Base-by-base conservation (phyloP, 768 basidiomycete species). In the Suillus spraguei region DNA sequence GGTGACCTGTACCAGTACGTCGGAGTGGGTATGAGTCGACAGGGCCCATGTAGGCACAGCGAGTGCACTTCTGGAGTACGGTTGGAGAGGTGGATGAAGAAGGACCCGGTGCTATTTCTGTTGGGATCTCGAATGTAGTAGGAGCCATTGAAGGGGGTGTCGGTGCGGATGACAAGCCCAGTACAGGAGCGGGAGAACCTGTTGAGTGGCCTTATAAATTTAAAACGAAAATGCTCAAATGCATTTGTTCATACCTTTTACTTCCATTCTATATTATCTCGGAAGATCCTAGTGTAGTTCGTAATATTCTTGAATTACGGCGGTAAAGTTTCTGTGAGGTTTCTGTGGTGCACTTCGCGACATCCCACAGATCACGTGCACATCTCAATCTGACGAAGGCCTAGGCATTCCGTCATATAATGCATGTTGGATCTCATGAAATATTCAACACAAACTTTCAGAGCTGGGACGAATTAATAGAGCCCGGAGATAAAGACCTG, bases 381-480 rank as follows among this genome's bases (percentile, higher is more conserved):
- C 36, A 10, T 39, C 35, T 39, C 36, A 22, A 56, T 24, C 9
- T 55, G 22, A 33, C n/a, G 33, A 54, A 24, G n/a, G 46, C 22
- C 46, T 47, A 47, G 46, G n/a, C 44, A 32, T 54, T 32, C 17
- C 50, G 32, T 52, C 52, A 53, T 20, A 20, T n/a, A 10, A 46
- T 46, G n/a, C 32, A 52, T 20, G 28, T 32, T 11, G 17, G 50
- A 83, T 66, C 61, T 80, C 80, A 22, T 11, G 85, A 83, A 55
- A 88, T 76, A 35, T 71, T 70, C 20, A 83, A 62, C 32, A 60
- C 87, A 87, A 14, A 85, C 83, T 13, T 85, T 71, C 66, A 88
- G 70, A 13, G 81, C 83, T 20, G 85, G 85, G 6, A 85, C 84
- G 46, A 47, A 87, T 75, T 64, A 88, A 89, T 17, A 86, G 87